Base-by-base conservation (phyloP, 164 flowering plant genomes). In the Warburgia ugandensis region DNA sequence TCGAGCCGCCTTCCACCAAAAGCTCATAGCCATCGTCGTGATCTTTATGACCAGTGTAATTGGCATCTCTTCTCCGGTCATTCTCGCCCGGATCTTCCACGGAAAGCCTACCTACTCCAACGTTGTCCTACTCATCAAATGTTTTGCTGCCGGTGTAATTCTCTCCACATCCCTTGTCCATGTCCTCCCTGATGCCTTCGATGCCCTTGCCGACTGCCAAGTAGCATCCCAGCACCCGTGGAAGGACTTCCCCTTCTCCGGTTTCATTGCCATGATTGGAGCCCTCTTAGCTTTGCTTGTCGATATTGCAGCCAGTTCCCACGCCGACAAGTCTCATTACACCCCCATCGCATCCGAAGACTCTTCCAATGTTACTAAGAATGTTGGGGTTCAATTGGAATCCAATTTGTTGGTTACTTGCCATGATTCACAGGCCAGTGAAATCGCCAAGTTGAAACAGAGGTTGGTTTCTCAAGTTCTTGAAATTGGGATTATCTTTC, bases 401-500 rank as follows among this genome's bases (percentile, higher is more conserved):
- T 16, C 30, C 37, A 37, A 9, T 28, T 21, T 27, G 3, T 13
- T 17, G 50, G 31, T 17, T 51, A 35, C 64, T 21, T 29, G 60
- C 35, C 29, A 29, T 17, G 38, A 22, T 5, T 1, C 32, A 17
- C 49, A 45, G 23, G 40, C n/a, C 22, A 59, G 5, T 6, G 84
- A 68, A 35, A 7, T 63, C 66, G 67, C 50, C 61, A 77, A 64
- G 67, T 1, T 79, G 70, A 84, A 82, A 62, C 86, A 78, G 74
- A 79, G 69, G 31, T 25, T 84, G 69, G 89, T 84, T 49, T 76
- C 86, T 6, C 82, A 84, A 58, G 89, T 81, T 19, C 39, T 84
- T 70, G 94, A 84, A 30, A 78, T 84, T 22, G 89, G 94, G 61
- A 81, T 81, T 6, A 73, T 84, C 11, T 84, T 84, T 49, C 94